These are phyloP conservation scores for Corymbia maculata DNA, from an alignment of 345 rosid genomes.

Conservation along the genomic window DNA sequence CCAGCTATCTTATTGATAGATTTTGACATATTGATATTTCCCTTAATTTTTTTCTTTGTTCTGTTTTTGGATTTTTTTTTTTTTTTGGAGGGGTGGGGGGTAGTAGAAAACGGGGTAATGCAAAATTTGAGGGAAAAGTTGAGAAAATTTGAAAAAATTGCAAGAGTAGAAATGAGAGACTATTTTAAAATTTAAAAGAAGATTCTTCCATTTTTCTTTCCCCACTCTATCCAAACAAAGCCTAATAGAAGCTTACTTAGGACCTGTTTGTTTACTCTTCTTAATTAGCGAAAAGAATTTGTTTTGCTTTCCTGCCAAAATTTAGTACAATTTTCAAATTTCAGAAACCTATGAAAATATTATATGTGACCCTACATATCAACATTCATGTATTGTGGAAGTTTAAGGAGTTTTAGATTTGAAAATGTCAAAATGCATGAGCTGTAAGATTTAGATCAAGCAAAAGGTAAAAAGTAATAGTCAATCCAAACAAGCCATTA, in stretches of 20 bases:
- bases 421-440: background rate
- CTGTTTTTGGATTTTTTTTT: background rate
- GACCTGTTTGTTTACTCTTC: background rate
- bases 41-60: background rate
- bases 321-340: background rate
- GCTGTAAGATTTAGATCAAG: background rate
- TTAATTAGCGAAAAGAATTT: background rate
- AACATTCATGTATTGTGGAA: background rate
- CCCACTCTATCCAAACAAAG: background rate
- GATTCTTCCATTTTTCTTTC: background rate
- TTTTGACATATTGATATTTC: background rate
- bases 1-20: background rate
- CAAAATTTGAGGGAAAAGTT: background rate
- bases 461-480: background rate
- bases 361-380: background rate
- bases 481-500: background rate
- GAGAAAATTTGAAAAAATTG: background rate
- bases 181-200: background rate
- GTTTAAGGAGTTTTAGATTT: background rate
- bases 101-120: background rate
- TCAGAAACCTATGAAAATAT: background rate
- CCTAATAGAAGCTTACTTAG: background rate
- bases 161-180: background rate
- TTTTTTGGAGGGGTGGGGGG: background rate
- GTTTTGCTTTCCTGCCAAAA: background rate